These are phyloP conservation scores for Fomitopsis schrenkii DNA, from an alignment of 1,284 basidiomycete genomes.

Conservation along the genomic window DNA sequence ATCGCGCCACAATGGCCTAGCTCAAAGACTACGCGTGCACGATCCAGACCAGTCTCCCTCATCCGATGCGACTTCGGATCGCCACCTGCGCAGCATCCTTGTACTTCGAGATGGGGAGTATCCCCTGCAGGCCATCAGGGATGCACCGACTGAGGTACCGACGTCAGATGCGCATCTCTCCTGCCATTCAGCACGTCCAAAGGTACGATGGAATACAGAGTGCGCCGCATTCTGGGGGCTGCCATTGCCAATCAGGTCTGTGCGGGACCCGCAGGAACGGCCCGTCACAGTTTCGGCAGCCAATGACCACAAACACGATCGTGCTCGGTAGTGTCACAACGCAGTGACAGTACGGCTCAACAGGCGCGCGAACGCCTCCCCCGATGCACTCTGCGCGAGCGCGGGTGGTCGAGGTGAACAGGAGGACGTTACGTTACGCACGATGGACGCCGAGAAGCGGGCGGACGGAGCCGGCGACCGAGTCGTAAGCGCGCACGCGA, in stretches of 20 bases:
- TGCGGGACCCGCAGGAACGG: not conserved
- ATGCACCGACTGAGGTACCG: not conserved
- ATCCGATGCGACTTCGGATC: not conserved
- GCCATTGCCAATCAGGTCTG: not conserved
- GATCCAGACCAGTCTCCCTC: not conserved
- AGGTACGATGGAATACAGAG: not conserved
- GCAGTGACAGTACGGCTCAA: constrained; percentile 81
- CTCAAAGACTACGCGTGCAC: not conserved
- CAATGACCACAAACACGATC: constrained; percentile 61
- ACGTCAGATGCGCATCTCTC: not conserved
- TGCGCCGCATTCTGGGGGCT: not conserved
- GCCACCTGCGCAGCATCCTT: not conserved
- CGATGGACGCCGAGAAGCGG: constrained; percentile 75
- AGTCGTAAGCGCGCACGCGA: not conserved
- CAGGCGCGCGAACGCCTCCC: constrained; percentile 86
- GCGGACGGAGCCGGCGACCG: constrained; percentile 6
- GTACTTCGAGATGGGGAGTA: not conserved
- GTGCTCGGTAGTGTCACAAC: constrained; percentile 79
- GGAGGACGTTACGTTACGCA: constrained; percentile 59
- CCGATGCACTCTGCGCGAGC: constrained; percentile 78
- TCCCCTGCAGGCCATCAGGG: not conserved
- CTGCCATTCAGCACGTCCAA: not conserved
- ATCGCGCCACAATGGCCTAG: not conserved
- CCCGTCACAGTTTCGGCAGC: constrained; percentile 41
- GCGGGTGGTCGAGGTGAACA: constrained; percentile 80